Evolutionary conservation across 2,329 filamentous ascomycete genomes (phyloP).

Genomic region (Aspergillus hortae): DNA sequence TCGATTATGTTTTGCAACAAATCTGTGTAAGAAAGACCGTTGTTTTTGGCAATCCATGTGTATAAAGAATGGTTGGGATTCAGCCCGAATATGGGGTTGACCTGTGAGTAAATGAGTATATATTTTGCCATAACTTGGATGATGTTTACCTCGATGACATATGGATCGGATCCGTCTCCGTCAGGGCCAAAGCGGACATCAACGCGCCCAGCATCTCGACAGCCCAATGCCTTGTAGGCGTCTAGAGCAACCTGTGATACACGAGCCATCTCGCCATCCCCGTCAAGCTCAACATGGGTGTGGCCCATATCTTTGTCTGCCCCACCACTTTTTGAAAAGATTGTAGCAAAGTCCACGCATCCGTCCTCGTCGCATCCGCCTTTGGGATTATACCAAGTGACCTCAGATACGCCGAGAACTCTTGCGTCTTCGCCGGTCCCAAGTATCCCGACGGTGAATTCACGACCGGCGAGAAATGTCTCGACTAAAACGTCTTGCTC

Average conservation of each 20-base stretch:
- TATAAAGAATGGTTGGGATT: conserved; percentile 9
- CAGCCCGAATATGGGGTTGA: conserved; percentile 14
- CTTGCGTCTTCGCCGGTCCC: conserved; percentile 14
- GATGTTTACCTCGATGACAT: conserved; percentile 11
- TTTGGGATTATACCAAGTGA: conserved; percentile 7
- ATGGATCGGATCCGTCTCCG: not conserved
- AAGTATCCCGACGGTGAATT: conserved; percentile 22
- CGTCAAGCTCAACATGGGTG: not conserved
- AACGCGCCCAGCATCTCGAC: conserved; percentile 14
- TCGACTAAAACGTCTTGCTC: conserved; percentile 18
- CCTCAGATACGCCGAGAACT: conserved; percentile 16
- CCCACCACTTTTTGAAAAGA: conserved; percentile 8
- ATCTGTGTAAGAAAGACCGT: conserved; percentile 8
- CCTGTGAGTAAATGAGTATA: not conserved
- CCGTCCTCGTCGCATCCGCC: not conserved
- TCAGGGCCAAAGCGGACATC: conserved; percentile 13
- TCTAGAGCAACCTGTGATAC: conserved; percentile 10
- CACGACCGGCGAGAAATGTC: conserved; percentile 18
- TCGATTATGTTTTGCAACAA: conserved; percentile 8
- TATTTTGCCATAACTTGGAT: too few relatives aligned
- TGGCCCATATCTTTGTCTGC: conserved; percentile 1
- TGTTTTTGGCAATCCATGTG: conserved; percentile 5
- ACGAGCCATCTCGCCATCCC: conserved; percentile 7
- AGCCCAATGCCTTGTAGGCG: conserved; percentile 11
- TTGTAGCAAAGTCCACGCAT: conserved; percentile 5